phyloP scores from a whole-genome alignment of 495 filamentous ascomycete species.

The Jackrogersella multiformis region DNA sequence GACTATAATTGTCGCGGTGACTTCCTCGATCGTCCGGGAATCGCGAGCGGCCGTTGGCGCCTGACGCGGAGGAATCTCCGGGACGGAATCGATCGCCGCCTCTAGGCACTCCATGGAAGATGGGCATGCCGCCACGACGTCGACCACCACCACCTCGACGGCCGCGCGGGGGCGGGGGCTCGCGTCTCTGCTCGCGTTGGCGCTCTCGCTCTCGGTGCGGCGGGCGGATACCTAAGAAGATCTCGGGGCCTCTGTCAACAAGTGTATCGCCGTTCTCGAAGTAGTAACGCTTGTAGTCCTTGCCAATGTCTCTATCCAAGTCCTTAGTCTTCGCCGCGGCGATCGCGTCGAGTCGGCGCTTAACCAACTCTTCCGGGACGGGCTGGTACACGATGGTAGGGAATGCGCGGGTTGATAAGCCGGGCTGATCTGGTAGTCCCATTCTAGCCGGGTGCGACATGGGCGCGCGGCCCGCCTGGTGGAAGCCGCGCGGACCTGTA shows the following conservation, averaged over 20 bases:
- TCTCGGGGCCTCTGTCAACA: conserved; percentile 80
- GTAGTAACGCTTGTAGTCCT: conserved; percentile 76
- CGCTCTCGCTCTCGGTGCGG: conserved; percentile 55
- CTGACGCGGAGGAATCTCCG: conserved; percentile 21
- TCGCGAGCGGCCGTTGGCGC: conserved; percentile 33
- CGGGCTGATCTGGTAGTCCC: conserved; percentile 22
- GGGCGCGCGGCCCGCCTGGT: conserved; percentile 27
- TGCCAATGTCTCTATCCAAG: conserved; percentile 59
- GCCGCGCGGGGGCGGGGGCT: conserved; percentile 32
- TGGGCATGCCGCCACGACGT: conserved; percentile 34
- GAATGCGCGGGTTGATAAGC: conserved; percentile 40
- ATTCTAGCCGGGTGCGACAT: conserved; percentile 18
- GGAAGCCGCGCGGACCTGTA: conserved; percentile 50
- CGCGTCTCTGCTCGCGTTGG: conserved; percentile 20
- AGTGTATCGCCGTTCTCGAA: conserved; percentile 78
- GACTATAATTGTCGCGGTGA: conserved; percentile 19
- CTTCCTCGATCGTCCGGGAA: conserved; percentile 21
- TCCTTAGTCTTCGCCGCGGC: conserved; percentile 60
- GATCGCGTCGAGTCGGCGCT: conserved; percentile 73
- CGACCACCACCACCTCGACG: conserved; percentile 39
- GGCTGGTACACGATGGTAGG: conserved; percentile 58
- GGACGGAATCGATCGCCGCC: conserved; percentile 46
- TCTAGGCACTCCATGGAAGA: conserved; percentile 44
- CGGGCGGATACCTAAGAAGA: conserved; percentile 64
- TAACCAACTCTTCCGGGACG: conserved; percentile 61